phyloP scores from a whole-genome alignment of 495 filamentous ascomycete species.

The Chlorociboria aeruginascens region DNA sequence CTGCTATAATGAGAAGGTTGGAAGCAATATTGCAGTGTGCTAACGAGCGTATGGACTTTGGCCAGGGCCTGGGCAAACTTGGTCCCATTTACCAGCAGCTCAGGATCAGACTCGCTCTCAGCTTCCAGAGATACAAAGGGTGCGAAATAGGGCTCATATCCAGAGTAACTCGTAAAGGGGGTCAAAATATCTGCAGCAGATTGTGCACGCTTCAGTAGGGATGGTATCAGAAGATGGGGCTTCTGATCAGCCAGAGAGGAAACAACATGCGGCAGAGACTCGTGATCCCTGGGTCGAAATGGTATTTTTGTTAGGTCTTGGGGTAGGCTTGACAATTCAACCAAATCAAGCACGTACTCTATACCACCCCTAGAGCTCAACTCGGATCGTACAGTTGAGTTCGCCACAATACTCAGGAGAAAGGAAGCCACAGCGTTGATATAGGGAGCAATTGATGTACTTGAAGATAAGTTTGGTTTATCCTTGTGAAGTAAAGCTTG shows the following conservation, averaged over 20 bases:
- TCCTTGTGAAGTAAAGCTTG: constrained; percentile 1
- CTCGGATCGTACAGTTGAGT: constrained; percentile 56
- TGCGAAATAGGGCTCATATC: constrained; percentile 43
- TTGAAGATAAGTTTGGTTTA: neutral
- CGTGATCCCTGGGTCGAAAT: constrained; percentile 52
- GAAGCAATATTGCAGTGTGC: constrained; percentile 61
- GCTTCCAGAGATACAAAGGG: constrained; percentile 33
- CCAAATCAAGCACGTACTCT: constrained; percentile 74
- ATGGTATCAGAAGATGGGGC: constrained; percentile 70
- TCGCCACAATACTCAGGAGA: constrained; percentile 64
- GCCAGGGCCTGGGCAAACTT: constrained; percentile 64
- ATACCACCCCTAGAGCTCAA: constrained; percentile 73
- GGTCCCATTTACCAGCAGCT: constrained; percentile 49
- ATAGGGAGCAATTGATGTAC: constrained; percentile 42
- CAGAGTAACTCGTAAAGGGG: constrained; percentile 34
- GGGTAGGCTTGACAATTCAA: constrained; percentile 63
- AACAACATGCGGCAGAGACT: constrained; percentile 36
- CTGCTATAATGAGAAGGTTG: constrained; percentile 38
- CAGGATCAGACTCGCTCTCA: constrained; percentile 21
- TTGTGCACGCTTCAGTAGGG: constrained; percentile 63
- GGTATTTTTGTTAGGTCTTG: constrained; percentile 58
- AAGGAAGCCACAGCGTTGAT: constrained; percentile 66
- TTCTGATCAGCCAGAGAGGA: constrained; percentile 73
- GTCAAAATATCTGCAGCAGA: constrained; percentile 51
- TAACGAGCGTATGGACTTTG: constrained; percentile 58